Evolutionary conservation across 2,329 filamentous ascomycete species (phyloP).

Genomic region (Beauveria varroae): DNA sequence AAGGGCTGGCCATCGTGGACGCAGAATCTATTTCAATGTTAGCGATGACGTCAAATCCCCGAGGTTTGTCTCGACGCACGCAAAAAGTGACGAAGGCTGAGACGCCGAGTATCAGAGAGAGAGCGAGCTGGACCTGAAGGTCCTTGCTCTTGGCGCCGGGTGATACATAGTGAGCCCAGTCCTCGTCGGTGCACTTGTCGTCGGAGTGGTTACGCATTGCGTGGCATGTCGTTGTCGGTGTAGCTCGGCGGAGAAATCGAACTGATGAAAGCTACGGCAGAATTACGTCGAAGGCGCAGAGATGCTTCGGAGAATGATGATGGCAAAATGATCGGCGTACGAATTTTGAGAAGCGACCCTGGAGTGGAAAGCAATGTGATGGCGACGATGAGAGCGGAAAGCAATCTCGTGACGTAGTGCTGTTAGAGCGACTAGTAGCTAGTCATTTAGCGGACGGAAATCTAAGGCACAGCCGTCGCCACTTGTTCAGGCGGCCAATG

Average conservation of each 20-base stretch:
- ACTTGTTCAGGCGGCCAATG: not conserved
- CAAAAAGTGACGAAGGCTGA: slow-evolving; percentile 71
- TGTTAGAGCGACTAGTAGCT: too few relatives aligned
- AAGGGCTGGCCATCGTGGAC: slow-evolving; percentile 83
- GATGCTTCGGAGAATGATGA: not conserved
- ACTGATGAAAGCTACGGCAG: not conserved
- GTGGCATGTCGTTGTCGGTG: not conserved
- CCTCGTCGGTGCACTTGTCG: slow-evolving; percentile 18
- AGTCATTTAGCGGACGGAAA: too few relatives aligned
- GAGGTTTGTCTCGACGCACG: slow-evolving; percentile 35
- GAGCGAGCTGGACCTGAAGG: slow-evolving; percentile 57
- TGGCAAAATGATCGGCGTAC: not conserved
- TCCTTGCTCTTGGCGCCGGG: slow-evolving; percentile 29
- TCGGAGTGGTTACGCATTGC: slow-evolving; percentile 14
- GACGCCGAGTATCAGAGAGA: slow-evolving; percentile 64
- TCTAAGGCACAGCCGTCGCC: not conserved
- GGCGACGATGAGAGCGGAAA: not conserved
- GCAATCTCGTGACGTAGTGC: slow-evolving; percentile 5
- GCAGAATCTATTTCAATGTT: slow-evolving; percentile 53
- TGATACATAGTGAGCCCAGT: slow-evolving; percentile 10
- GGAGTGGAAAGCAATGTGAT: not conserved
- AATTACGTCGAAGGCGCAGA: not conserved
- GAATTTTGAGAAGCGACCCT: not conserved
- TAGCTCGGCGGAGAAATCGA: not conserved
- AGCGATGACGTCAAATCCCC: not conserved